These are phyloP conservation scores for Magnolia sinica DNA, from an alignment of 164 flowering plant species.

Conservation along the genomic window DNA sequence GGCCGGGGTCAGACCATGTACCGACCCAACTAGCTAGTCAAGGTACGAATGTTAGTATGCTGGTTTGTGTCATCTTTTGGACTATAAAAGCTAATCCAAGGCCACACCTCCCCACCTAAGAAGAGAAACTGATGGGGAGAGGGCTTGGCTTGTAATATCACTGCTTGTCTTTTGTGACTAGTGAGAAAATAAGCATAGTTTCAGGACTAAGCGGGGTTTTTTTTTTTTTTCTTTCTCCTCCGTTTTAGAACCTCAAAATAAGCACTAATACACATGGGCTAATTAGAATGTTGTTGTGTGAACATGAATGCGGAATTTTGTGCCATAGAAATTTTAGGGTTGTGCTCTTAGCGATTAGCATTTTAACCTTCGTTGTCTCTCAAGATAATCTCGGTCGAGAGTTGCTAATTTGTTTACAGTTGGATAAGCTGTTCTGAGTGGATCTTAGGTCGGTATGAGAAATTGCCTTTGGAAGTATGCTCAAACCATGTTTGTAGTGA, in stretches of 20 bases:
- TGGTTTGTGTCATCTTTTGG: neutral
- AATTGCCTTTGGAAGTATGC: neutral
- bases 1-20: conserved; percentile 36
- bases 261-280: neutral
- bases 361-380: neutral
- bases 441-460: too few species aligned
- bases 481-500: neutral
- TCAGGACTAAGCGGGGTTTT: neutral
- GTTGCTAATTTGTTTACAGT: too few species aligned
- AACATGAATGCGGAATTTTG: neutral
- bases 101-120: neutral
- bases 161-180: neutral
- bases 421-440: too few species aligned
- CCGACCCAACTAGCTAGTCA: conserved; percentile 22
- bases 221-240: neutral
- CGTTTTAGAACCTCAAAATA: neutral
- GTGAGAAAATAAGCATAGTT: conserved; percentile 4
- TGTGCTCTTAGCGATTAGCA: neutral
- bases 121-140: conserved; percentile 4
- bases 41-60: neutral
- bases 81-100: conserved; percentile 1
- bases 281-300: neutral
- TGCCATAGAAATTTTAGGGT: neutral
- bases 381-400: neutral
- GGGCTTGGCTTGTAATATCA: conserved; percentile 9